phyloP scores from a whole-genome alignment of 2,329 filamentous ascomycete genomes.

The Colletotrichum coccodes region DNA sequence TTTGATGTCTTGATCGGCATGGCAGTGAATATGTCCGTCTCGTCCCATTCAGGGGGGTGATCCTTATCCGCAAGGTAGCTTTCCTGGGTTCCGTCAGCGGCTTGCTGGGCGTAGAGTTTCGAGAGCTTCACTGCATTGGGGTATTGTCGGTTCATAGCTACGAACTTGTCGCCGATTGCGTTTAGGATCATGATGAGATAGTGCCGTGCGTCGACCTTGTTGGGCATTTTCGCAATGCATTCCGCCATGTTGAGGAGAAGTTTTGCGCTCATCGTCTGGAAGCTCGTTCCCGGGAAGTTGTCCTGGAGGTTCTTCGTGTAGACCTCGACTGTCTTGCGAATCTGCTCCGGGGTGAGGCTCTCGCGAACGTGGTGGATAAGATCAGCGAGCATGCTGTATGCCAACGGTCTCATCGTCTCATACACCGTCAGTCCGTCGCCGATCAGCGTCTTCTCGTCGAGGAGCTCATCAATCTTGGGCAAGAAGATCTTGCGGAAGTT shows the following conservation, averaged over 20 bases:
- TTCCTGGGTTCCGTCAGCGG: constrained; percentile 71
- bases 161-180: constrained; percentile 98
- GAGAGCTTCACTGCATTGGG: constrained; percentile 94
- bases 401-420: constrained; percentile 93
- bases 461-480: constrained; percentile 90
- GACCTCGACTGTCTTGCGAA: constrained; percentile 93
- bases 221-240: constrained; percentile 91
- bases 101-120: constrained; percentile 77
- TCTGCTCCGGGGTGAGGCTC: constrained; percentile 87
- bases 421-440: constrained; percentile 97
- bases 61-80: constrained; percentile 87
- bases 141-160: constrained; percentile 96
- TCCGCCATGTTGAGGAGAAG: constrained; percentile 97
- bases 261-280: constrained; percentile 99
- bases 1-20: constrained; percentile 97
- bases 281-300: constrained; percentile 95
- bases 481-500: constrained; percentile 97
- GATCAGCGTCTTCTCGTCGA: constrained; percentile 94
- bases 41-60: constrained; percentile 90
- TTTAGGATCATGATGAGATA: constrained; percentile 98
- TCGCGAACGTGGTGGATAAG: constrained; percentile 97
- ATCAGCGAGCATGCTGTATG: constrained; percentile 98
- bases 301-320: constrained; percentile 97
- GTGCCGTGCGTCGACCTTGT: constrained; percentile 94
- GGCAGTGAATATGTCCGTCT: constrained; percentile 96